phyloP scores from a whole-genome alignment of 306 rosid species.

The Fragaria nilgerrensis region DNA sequence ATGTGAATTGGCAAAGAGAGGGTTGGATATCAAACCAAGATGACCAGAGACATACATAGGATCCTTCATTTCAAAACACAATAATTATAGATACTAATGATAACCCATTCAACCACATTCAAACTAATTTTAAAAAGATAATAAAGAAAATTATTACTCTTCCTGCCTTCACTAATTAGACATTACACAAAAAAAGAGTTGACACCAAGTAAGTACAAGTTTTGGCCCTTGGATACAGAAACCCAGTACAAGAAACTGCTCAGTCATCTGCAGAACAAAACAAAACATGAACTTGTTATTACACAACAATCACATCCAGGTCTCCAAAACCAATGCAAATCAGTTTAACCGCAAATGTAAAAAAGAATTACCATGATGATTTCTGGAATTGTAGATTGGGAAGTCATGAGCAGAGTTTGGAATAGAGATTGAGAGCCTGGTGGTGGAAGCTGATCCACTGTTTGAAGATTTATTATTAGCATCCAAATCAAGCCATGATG shows the following conservation, averaged over 20 bases:
- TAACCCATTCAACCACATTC: conserved; percentile 22
- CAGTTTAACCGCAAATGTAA: background rate
- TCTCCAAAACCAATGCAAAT: background rate
- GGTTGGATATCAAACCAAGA: conserved; percentile 17
- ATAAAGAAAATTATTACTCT: background rate
- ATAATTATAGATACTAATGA: background rate
- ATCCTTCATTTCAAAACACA: conserved; percentile 54
- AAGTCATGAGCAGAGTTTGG: conserved; percentile 72
- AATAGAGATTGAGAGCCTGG: conserved; percentile 81
- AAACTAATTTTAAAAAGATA: conserved; percentile 1
- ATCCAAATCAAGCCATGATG: conserved; percentile 81
- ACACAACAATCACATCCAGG: conserved; percentile 14
- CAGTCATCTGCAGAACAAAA: conserved; percentile 59
- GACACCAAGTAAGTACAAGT: conserved; percentile 41
- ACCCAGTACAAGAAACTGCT: conserved; percentile 39
- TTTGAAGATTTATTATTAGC: conserved; percentile 61
- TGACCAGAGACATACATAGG: conserved; percentile 35
- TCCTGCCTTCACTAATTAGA: background rate
- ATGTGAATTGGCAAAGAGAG: conserved; percentile 19
- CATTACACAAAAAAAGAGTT: conserved; percentile 35
- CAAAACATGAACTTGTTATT: background rate
- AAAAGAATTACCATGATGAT: conserved; percentile 37
- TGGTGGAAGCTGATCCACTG: conserved; percentile 54
- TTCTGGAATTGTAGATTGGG: conserved; percentile 54
- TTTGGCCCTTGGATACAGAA: conserved; percentile 42